Percentiles rank a stretch among this genome's conserved stretches.
Evolutionary conservation across 106 monocot genomes (phyloP).

Genomic region (Acorus calamus): DNA sequence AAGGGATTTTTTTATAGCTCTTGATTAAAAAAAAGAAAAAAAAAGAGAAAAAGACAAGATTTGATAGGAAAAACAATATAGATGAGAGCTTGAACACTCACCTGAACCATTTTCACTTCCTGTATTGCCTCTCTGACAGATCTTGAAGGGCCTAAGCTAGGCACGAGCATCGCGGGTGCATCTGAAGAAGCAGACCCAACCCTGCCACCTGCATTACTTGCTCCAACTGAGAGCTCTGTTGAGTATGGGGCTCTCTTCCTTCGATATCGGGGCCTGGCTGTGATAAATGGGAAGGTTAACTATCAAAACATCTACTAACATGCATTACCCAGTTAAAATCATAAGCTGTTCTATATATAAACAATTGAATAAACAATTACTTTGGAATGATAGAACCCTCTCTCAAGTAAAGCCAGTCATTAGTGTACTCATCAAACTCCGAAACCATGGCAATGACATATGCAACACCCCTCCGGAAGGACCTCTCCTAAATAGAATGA

Average conservation of each 20-base stretch:
- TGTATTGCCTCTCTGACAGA: constrained; percentile 82
- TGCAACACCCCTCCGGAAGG: constrained; percentile 64
- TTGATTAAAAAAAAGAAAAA: not conserved
- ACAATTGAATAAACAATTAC: constrained; percentile 22
- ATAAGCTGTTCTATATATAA: no score
- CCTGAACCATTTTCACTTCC: constrained; percentile 98
- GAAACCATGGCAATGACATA: constrained; percentile 77
- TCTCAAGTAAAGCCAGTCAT: constrained; percentile 91
- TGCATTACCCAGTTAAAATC: no score
- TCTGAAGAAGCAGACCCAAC: constrained; percentile 18
- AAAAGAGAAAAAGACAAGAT: not conserved
- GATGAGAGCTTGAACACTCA: constrained; percentile 2
- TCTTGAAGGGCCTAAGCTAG: constrained; percentile 71
- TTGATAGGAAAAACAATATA: not conserved
- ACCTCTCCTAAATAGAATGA: constrained; percentile 47
- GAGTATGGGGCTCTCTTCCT: constrained; percentile 41
- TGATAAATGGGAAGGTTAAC: not conserved
- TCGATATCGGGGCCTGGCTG: constrained; percentile 62
- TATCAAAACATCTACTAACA: no score
- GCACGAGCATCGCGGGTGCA: constrained; percentile 65
- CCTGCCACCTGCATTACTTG: constrained; percentile 18
- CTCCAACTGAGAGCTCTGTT: constrained; percentile 44
- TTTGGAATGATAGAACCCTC: constrained; percentile 85
- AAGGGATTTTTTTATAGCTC: not conserved
- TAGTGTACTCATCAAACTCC: constrained; percentile 94